Conservation (phyloP, 2,329 filamentous ascomycete genomes). For the Zelopaecilomyces penicillatus region DNA sequence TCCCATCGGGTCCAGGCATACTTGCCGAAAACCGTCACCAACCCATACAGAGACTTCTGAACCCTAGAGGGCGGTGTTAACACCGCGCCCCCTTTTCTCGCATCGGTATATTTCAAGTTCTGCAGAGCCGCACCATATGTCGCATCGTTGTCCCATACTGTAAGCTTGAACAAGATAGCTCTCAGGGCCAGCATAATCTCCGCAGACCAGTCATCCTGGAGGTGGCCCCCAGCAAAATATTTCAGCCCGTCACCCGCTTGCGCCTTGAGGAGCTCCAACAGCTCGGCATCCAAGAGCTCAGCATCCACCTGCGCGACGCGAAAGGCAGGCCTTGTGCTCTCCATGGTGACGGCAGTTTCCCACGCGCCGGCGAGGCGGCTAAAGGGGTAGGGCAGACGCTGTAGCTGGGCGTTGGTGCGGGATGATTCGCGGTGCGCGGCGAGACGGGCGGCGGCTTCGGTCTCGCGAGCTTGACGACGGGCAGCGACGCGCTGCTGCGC, state of each 20-base stretch:
- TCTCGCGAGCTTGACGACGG: slow-evolving; percentile 69
- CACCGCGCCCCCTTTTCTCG: slow-evolving; percentile 54
- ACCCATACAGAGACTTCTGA: slow-evolving; percentile 79
- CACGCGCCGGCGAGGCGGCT: slow-evolving; percentile 53
- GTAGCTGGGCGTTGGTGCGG: slow-evolving; percentile 44
- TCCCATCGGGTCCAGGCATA: slow-evolving; percentile 94
- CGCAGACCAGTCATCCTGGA: slow-evolving; percentile 78
- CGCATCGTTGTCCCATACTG: slow-evolving; percentile 92
- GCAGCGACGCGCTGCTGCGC: slow-evolving; percentile 81
- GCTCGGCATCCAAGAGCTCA: slow-evolving; percentile 87
- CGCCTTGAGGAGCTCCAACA: slow-evolving; percentile 73
- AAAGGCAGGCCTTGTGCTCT: slow-evolving; percentile 77
- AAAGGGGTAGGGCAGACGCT: slow-evolving; percentile 54
- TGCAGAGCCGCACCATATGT: slow-evolving; percentile 91
- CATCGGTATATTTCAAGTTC: slow-evolving; percentile 84
- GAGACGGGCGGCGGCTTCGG: slow-evolving; percentile 50
- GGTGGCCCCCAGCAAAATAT: slow-evolving; percentile 66
- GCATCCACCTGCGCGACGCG: slow-evolving; percentile 94
- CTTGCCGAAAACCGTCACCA: slow-evolving; percentile 76
- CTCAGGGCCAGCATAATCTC: slow-evolving; percentile 76
- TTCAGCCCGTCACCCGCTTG: slow-evolving; percentile 85
- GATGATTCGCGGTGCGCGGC: slow-evolving; percentile 42
- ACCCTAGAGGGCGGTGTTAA: slow-evolving; percentile 63
- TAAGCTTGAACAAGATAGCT: slow-evolving; percentile 82
- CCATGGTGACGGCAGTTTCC: slow-evolving; percentile 63